phyloP scores from a whole-genome alignment of 78 protist genomes.

The Andalucia godoyi region DNA sequence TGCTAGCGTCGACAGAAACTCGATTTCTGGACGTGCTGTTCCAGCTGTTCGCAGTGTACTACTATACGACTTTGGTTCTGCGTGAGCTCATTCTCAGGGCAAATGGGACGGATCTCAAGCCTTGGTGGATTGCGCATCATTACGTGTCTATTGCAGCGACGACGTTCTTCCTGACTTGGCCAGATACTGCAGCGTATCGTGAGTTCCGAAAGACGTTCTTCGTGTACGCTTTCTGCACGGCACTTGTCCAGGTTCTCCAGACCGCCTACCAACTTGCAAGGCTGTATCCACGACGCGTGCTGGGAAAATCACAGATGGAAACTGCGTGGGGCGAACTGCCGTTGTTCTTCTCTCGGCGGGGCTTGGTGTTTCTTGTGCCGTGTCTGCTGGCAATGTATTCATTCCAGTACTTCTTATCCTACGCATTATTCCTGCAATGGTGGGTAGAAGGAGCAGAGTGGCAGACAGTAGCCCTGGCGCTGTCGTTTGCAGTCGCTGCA shows the following conservation, averaged over 20 bases:
- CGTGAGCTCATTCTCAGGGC: conserved; percentile 45
- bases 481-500: too few relatives aligned
- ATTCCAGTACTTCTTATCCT: too few relatives aligned
- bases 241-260: conserved; percentile 36
- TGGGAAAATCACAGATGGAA: conserved; percentile 55
- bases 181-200: neutral
- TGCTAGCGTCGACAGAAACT: conserved; percentile 11
- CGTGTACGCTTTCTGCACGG: neutral
- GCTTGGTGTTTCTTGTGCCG: too few relatives aligned
- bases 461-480: too few relatives aligned
- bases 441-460: too few relatives aligned
- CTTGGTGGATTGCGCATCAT: conserved; percentile 60
- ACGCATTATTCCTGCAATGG: too few relatives aligned
- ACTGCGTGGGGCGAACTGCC: too few relatives aligned
- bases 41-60: conserved; percentile 39
- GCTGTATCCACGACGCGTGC: conserved; percentile 32
- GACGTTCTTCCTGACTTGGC: neutral
- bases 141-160: conserved; percentile 45
- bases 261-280: conserved; percentile 43
- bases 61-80: conserved; percentile 40
- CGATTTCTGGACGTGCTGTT: conserved; percentile 17
- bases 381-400: too few relatives aligned
- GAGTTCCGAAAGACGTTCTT: neutral
- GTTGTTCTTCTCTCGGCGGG: too few relatives aligned
- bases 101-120: conserved; percentile 34